Evolutionary conservation across 2,329 filamentous ascomycete species (phyloP), one percentile per base, ranked within the genome.

Genomic region (Fusarium luffae): DNA sequence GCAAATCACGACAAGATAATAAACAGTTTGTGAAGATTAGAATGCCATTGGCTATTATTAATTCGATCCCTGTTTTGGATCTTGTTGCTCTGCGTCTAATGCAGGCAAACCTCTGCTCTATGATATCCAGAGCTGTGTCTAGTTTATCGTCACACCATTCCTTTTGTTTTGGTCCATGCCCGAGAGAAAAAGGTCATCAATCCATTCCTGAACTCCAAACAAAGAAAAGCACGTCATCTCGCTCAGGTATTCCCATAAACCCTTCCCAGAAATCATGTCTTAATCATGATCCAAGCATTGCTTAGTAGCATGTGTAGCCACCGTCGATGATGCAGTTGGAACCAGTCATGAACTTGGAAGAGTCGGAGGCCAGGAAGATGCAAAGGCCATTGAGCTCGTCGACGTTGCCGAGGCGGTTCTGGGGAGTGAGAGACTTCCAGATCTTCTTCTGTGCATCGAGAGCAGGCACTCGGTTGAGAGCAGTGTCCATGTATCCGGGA

Each of bases 401-500:
- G 42, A 93, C 90, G 47, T 84, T 85, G 57, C 92, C 92, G 18
- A 94, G 85, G 46, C 92, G 88, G 78, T 87, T 86, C 85, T 93
- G 90, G 12, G 92, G 92, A 10, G 92, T 94, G 67, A 92, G 78
- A 40, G 86, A 87, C 74, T 88, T 88, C 92, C 92, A 94, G 80
- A 93, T 92, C 82, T 90, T 90, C 89, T 93, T 93, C 85, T 93
- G 90, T 49, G 90, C 91, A 69, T 94, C 91, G 21, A 94, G 88
- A 41, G 90, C 90, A 23, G 91, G 91, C 10, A 93, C 91, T 64
- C 90, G 89, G 87, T 93, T 94, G 68, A 93, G 85, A 7, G 90
- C 91, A 7, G 92, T 96, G 83, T 94, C 92, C 90, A 95, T 94
- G 84, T 95, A 95, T 30, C 92, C 92, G 21, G 93, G 92, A 9